Base-by-base conservation (phyloP, 2,329 filamentous ascomycete species). In the Ascomycota sp. region DNA sequence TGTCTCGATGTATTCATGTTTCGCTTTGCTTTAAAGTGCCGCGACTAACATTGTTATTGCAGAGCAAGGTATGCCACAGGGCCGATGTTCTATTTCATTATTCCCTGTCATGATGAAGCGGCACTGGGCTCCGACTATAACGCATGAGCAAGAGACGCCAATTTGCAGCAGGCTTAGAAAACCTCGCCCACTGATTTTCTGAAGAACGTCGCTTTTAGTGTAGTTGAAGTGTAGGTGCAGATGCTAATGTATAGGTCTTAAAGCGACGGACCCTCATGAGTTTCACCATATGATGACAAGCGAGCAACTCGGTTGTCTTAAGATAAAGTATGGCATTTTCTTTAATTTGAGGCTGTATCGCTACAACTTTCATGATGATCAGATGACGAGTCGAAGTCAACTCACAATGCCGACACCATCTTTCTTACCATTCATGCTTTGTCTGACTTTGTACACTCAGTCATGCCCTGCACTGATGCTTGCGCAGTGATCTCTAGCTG, bases 101-200 rank as follows among this genome's bases (percentile, higher is more conserved):
- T 17, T 17, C 3, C 15, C 15, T 17, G 15, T 4, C 43, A 70
- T 80, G 79, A 86, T 83, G 79, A 82, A 78, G 65, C 58, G 80
- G 83, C 83, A 93, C 83, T 93, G 83, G 83, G 83, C 83, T 86
- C 83, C 76, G 82, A 91, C 62, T 44, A 54, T 35, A 53, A 32
- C 36, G 55, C 61, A 71, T 72, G 82, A 82, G 83, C 63, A 50
- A 39, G 79, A 83, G 72, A 69, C 77, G 70, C 81, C 82, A 80
- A 58, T 68, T 79, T 80, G 81, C 57, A 82, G 80, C 82, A 92
- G 82, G 83, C 83, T 81, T 93, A 91, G 82, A 91, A 93, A 93
- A 92, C 85, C 83, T 92, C 73, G 82, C 80, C 83, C 79, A 86
- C 83, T 92, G 83, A 92, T 58, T 43, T 36, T 26, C 15, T 20